Base-by-base conservation (phyloP, 2,329 filamentous ascomycete genomes). In the Huntiella omanensis region DNA sequence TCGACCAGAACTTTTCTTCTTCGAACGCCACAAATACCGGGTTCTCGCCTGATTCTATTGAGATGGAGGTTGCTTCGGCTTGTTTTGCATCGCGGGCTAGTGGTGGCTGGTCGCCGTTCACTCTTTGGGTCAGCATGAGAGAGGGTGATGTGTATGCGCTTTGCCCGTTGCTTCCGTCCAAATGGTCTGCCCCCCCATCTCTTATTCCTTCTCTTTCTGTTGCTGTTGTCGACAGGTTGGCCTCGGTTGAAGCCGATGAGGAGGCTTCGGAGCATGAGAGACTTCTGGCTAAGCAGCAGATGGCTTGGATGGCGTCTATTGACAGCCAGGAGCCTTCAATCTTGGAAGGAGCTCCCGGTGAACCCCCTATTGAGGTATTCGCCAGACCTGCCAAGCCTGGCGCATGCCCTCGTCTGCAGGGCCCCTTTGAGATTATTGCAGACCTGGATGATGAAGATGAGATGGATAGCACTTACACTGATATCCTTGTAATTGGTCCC, bases 71-170 rank as follows among this genome's bases (percentile, higher is more conserved):
- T 16, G 85, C 86, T 3, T 80, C 87, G 2, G 86, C 87, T 43
- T 83, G 78, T 58, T 98, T 98, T 63, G 67, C 71, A 33, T 66
- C 65, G 10, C 68, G 70, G 52, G 68, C 67, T 33, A 73, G 73
- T 5, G 88, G 86, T 11, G 86, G 86, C 46, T 98, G 91, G 91
- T 83, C 86, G 5, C 77, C 87, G 7, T 95, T 95, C 83, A 96
- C 91, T 0, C 68, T 98, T 8, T 98, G 88, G 84, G 67, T 96
- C 44, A 86, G 87, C n/a, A 98, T 95, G 82, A 76, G 77, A 34
- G 82, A 85, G 50, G 91, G 91, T 3, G 87, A 95, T 57, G 73
- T 96, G 4, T 98, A 98, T 57, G 87, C 88, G 1, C 66, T 98
- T 6, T 95, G 87, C 57, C 91, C 91, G 1, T 69, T 98, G 36